A percentile compares a stretch with the other conserved stretches of the same genome.
These are phyloP conservation scores for Pythium dissimile DNA, from an alignment of 352 stramenopile genomes.

Conservation along the genomic window DNA sequence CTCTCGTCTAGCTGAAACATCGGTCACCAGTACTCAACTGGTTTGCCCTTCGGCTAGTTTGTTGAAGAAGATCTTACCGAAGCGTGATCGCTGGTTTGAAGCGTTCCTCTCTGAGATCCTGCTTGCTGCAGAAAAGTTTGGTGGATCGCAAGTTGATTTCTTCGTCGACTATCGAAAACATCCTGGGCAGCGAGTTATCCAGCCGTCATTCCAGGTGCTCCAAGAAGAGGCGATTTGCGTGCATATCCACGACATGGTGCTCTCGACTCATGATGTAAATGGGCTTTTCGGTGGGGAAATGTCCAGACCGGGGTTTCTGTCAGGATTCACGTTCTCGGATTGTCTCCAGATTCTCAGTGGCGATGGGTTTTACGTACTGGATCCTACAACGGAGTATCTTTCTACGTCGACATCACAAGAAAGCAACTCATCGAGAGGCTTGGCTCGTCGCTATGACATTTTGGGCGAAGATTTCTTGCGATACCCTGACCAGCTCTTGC, in stretches of 20 bases:
- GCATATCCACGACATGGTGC: slow-evolving; percentile 57
- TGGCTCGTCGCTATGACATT: slow-evolving; percentile 60
- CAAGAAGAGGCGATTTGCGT: slow-evolving; percentile 70
- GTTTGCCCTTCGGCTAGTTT: slow-evolving; percentile 34
- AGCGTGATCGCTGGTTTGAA: slow-evolving; percentile 34
- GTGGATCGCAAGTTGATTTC: slow-evolving; percentile 56
- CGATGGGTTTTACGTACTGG: slow-evolving; percentile 73
- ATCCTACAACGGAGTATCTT: slow-evolving; percentile 33
- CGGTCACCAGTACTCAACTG: slow-evolving; percentile 45
- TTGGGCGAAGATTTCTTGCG: slow-evolving; percentile 52
- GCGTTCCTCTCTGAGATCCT: slow-evolving; percentile 59
- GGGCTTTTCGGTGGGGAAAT: slow-evolving; percentile 44
- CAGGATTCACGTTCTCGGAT: slow-evolving; percentile 61
- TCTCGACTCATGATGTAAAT: slow-evolving; percentile 53
- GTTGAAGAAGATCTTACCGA: slow-evolving; percentile 43
- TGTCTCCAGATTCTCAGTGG: slow-evolving; percentile 80
- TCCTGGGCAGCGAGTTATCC: slow-evolving; percentile 58
- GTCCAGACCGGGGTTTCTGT: slow-evolving; percentile 49
- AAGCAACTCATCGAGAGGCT: slow-evolving; percentile 5
- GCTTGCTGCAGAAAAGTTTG: slow-evolving; percentile 46
- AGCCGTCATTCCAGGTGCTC: slow-evolving; percentile 65
- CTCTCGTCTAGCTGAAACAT: slow-evolving; percentile 56
- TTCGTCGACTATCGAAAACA: slow-evolving; percentile 69
- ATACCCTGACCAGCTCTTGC: slow-evolving; percentile 72
- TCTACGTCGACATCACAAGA: not conserved